Percentiles rank a stretch among this genome's conserved stretches.
Evolutionary conservation across 768 basidiomycete genomes (phyloP).

Genomic region (Leccinellum luteum): DNA sequence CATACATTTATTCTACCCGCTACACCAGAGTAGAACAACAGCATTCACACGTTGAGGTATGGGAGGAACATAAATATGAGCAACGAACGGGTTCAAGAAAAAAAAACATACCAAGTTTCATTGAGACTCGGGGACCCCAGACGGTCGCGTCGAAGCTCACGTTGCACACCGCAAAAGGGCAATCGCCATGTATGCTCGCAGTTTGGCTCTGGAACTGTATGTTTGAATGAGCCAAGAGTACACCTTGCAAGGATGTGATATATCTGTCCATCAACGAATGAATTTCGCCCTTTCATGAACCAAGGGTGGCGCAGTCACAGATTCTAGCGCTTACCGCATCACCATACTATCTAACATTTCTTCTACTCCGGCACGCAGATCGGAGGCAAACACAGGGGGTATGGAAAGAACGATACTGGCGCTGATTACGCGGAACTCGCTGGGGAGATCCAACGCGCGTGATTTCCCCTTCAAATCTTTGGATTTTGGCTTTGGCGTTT

Average conservation of each 20-base stretch:
- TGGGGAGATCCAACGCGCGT: conserved; percentile 28
- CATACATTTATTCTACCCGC: conserved; percentile 86
- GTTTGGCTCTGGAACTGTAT: conserved; percentile 60
- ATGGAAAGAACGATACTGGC: conserved; percentile 73
- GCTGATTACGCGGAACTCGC: conserved; percentile 60
- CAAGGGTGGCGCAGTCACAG: conserved; percentile 1
- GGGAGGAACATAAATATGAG: neutral
- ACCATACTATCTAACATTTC: conserved; percentile 94
- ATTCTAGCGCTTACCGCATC: conserved; percentile 70
- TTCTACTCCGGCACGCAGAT: conserved; percentile 71
- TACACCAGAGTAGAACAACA: conserved; percentile 28
- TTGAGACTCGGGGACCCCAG: conserved; percentile 84
- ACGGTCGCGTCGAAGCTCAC: conserved; percentile 81
- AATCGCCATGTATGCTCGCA: conserved; percentile 74
- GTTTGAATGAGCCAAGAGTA: conserved; percentile 84
- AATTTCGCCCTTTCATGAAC: neutral
- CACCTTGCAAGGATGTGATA: conserved; percentile 81
- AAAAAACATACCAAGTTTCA: conserved; percentile 62
- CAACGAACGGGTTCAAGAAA: neutral
- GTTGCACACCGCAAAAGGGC: conserved; percentile 76
- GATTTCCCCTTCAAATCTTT: conserved; percentile 38
- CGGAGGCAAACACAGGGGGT: conserved; percentile 75
- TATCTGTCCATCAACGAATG: conserved; percentile 52
- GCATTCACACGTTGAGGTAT: neutral
- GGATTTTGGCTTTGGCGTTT: conserved; percentile 22